Evolutionary conservation across 2,329 filamentous ascomycete genomes (phyloP).

Genomic region (Pyrenophora seminiperda): DNA sequence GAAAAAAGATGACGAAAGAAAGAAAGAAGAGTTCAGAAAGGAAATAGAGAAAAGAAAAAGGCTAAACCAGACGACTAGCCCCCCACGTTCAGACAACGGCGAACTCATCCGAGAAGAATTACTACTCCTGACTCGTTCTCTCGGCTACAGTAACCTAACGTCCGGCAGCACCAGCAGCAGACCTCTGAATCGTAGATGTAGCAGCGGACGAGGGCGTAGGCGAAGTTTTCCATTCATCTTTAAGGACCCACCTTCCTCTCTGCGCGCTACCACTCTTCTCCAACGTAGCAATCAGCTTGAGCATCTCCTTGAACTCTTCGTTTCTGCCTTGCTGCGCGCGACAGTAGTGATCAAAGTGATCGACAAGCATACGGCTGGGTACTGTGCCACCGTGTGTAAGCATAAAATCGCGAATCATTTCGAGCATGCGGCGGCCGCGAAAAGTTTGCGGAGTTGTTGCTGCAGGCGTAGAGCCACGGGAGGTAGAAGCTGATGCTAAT

Average conservation of each 20-base stretch:
- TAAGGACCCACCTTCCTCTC: conserved; percentile 63
- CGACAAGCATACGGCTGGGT: conserved; percentile 82
- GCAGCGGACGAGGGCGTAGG: neutral
- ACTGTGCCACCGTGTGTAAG: conserved; percentile 76
- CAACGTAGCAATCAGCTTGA: conserved; percentile 76
- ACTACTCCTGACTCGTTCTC: neutral
- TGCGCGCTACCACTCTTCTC: conserved; percentile 59
- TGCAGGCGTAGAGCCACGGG: conserved; percentile 35
- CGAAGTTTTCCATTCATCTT: conserved; percentile 55
- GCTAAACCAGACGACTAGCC: no score
- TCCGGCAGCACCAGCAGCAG: neutral
- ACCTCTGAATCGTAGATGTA: neutral
- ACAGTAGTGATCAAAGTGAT: conserved; percentile 86
- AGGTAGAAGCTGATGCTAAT: conserved; percentile 21
- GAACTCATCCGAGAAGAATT: no score
- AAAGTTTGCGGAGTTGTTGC: conserved; percentile 31
- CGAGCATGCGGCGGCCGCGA: conserved; percentile 52
- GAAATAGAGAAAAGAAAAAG: no score
- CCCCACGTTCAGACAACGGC: no score
- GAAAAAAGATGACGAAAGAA: no score
- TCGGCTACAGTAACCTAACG: neutral
- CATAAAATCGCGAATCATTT: conserved; percentile 76
- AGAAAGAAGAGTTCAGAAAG: no score
- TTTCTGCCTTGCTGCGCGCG: conserved; percentile 66
- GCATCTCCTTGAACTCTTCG: conserved; percentile 79